These are phyloP conservation scores for Neoboletus brunneissimus DNA, from an alignment of 768 basidiomycete genomes.

Conservation along the genomic window DNA sequence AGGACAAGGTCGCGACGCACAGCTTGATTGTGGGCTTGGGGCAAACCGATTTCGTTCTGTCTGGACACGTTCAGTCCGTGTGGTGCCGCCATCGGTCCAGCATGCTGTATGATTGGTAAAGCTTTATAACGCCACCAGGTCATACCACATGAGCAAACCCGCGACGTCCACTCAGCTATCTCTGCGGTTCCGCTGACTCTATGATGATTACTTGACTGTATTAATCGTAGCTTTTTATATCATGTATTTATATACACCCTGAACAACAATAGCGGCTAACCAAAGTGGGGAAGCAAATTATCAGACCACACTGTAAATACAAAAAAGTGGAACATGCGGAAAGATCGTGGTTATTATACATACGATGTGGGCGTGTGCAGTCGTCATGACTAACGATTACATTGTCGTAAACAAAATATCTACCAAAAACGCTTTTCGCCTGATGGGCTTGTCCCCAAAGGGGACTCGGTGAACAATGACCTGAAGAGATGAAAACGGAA, in stretches of 20 bases:
- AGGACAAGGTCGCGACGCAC: not conserved
- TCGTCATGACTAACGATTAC: conserved; percentile 4
- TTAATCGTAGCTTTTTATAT: not conserved
- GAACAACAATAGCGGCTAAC: not conserved
- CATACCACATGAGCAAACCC: not conserved
- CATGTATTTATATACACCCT: no score
- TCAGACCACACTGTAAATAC: conserved; percentile 9
- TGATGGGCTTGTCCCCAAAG: not conserved
- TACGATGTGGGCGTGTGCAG: conserved; percentile 1
- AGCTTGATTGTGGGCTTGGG: not conserved
- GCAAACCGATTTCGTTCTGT: no score
- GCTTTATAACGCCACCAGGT: not conserved
- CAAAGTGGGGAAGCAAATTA: not conserved
- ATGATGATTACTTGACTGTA: not conserved
- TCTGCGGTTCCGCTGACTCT: not conserved
- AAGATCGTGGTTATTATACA: conserved; percentile 10
- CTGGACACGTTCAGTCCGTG: no score
- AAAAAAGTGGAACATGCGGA: not conserved
- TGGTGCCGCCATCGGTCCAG: no score
- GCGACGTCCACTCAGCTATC: not conserved
- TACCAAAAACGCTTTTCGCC: not conserved
- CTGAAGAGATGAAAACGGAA: not conserved
- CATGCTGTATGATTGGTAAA: not conserved
- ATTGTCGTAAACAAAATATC: not conserved
- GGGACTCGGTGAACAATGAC: not conserved